Evolutionary conservation across 208 protist genomes (phyloP).

Genomic region (Trypanosoma vivax): DNA sequence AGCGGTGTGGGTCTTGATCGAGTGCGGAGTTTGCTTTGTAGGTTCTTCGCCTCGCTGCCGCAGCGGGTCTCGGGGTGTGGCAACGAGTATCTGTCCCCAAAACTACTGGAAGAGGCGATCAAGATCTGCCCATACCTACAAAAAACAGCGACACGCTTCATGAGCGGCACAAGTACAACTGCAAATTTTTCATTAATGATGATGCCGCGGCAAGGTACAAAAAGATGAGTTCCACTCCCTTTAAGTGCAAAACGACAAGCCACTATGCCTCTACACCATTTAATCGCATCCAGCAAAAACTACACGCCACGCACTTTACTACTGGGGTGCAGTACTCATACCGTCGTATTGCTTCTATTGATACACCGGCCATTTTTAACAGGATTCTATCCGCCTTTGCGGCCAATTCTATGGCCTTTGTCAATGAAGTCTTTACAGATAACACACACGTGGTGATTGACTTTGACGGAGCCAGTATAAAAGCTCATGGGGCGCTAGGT

Average conservation of each 20-base stretch:
- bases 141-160: neutral
- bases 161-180: conserved; percentile 3
- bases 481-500: conserved; percentile 23
- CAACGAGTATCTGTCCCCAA: neutral
- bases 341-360: conserved; percentile 31
- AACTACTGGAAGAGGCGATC: neutral
- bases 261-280: conserved; percentile 34
- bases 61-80: neutral
- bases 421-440: conserved; percentile 56
- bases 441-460: conserved; percentile 48
- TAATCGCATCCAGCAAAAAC: conserved; percentile 53
- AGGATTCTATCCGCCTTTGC: conserved; percentile 38
- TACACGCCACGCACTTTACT: conserved; percentile 54
- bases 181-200: conserved; percentile 6
- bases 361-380: conserved; percentile 34
- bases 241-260: conserved; percentile 5
- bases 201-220: neutral
- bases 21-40: conserved; percentile 29
- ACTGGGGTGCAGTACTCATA: conserved; percentile 50
- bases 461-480: conserved; percentile 40
- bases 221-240: neutral
- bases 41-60: conserved; percentile 35
- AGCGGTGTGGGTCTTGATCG: conserved; percentile 30
- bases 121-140: conserved; percentile 12
- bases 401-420: conserved; percentile 26